These are phyloP conservation scores for Debaryomycetaceae sp. DNA, from an alignment of 1,139 yeast genomes.

Conservation along the genomic window DNA sequence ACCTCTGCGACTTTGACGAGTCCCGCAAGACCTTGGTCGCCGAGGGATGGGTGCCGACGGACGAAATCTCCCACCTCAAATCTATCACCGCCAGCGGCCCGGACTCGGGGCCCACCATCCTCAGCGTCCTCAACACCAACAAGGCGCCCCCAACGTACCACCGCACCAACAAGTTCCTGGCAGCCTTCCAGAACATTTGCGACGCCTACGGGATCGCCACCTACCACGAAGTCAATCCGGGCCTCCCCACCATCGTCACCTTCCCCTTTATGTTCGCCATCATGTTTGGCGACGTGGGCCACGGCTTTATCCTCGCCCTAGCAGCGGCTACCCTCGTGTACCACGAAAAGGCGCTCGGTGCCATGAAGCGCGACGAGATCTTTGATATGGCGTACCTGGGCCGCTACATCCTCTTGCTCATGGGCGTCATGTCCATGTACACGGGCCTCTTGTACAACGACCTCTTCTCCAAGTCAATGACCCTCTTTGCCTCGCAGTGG, in stretches of 20 bases:
- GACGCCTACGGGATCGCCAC: conserved; percentile 76
- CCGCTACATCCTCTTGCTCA: conserved; percentile 57
- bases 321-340: conserved; percentile 50
- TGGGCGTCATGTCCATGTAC: conserved; percentile 73
- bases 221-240: conserved; percentile 72
- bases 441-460: conserved; percentile 73
- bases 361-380: conserved; percentile 64
- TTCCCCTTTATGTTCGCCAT: conserved; percentile 83
- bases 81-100: conserved; percentile 2
- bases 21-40: conserved; percentile 56
- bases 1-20: conserved; percentile 54
- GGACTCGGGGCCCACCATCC: conserved; percentile 47
- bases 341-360: conserved; percentile 48
- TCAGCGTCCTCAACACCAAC: conserved; percentile 53
- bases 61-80: conserved; percentile 29
- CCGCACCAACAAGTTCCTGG: conserved; percentile 65
- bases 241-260: conserved; percentile 67
- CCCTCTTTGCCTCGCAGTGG: conserved; percentile 66
- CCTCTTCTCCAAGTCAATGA: conserved; percentile 68
- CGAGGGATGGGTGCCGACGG: conserved; percentile 74
- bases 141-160: conserved; percentile 73
- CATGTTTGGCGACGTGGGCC: conserved; percentile 84
- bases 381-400: conserved; percentile 77
- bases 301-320: conserved; percentile 55
- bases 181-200: conserved; percentile 65